Conservation (phyloP, 2,329 filamentous ascomycete species). For the Verticillium klebahnii region DNA sequence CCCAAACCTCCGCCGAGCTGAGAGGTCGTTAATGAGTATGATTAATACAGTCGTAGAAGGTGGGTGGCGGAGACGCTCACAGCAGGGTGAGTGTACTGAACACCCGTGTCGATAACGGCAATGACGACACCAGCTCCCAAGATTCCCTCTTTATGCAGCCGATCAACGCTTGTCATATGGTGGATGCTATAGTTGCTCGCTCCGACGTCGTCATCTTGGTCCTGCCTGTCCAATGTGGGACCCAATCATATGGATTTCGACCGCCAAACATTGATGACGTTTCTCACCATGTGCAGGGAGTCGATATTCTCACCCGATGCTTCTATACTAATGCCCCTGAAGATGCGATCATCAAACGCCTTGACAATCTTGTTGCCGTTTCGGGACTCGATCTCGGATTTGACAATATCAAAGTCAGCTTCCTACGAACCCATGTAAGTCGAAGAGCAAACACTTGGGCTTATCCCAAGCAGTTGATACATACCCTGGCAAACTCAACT, state of each 20-base stretch:
- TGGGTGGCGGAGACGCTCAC: slow-evolving; percentile 13
- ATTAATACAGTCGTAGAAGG: no score
- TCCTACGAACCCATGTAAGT: not conserved
- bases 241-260: slow-evolving; percentile 7
- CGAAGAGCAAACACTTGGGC: no score
- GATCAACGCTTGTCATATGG: slow-evolving; percentile 32
- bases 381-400: not conserved
- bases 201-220: not conserved
- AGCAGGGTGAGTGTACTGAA: slow-evolving; percentile 33
- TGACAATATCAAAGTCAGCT: slow-evolving; percentile 1
- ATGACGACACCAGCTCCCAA: slow-evolving; percentile 31
- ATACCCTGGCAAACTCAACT: slow-evolving; percentile 6
- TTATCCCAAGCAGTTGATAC: accelerated
- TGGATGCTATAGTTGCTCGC: slow-evolving; percentile 27
- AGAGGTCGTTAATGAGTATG: not conserved
- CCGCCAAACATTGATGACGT: slow-evolving; percentile 7
- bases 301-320: not conserved
- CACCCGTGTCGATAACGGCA: slow-evolving; percentile 33
- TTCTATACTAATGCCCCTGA: slow-evolving; percentile 11
- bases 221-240: not conserved
- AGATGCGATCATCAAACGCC: slow-evolving; percentile 7
- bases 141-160: slow-evolving; percentile 30
- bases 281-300: not conserved
- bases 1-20: slow-evolving; percentile 12
- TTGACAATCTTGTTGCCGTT: slow-evolving; percentile 5